phyloP scores from a whole-genome alignment of 208 protist species.

The Dictyostelium gargantuum region DNA sequence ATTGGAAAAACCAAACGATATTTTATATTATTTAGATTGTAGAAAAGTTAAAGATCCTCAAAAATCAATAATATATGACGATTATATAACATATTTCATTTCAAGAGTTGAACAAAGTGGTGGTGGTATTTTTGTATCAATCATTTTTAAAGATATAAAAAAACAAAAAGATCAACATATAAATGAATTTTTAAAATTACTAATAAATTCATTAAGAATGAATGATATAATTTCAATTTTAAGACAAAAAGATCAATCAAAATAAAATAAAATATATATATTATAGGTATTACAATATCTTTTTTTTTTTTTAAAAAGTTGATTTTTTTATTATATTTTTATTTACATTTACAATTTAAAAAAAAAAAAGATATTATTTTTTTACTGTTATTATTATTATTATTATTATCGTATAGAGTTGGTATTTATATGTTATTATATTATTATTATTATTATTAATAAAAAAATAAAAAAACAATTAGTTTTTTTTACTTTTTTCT shows the following conservation, averaged over 20 bases:
- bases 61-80: background rate
- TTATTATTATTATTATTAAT: no score
- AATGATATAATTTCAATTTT: conserved; percentile 2
- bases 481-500: background rate
- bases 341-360: background rate
- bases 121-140: background rate
- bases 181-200: conserved; percentile 14
- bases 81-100: conserved; percentile 39
- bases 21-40: conserved; percentile 29
- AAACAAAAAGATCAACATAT: conserved; percentile 52
- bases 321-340: background rate
- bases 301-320: background rate
- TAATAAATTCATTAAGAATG: background rate
- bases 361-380: no score
- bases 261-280: background rate
- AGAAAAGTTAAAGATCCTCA: background rate
- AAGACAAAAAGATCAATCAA: background rate
- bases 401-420: no score
- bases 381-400: no score
- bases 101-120: background rate
- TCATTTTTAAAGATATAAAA: conserved; percentile 36
- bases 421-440: no score
- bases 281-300: no score
- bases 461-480: no score
- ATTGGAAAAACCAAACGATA: conserved; percentile 7